Conservation (phyloP, 495 filamentous ascomycete species). For the Jackrogersella minutella region DNA sequence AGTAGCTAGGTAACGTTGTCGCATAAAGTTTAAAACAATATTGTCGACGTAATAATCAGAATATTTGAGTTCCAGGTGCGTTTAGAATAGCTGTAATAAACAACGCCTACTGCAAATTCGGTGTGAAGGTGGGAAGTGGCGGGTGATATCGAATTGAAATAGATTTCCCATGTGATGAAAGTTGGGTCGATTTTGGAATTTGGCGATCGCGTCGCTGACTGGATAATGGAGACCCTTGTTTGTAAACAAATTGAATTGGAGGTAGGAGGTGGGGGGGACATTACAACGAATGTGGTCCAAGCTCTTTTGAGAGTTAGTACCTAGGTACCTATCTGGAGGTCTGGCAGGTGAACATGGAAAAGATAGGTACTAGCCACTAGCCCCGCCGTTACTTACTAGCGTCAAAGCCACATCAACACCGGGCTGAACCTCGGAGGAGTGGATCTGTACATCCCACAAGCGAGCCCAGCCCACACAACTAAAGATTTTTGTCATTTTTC, state of each 20-base stretch:
- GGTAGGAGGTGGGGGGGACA: conserved; percentile 24
- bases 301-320: too few relatives aligned
- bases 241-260: conserved; percentile 44
- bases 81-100: neutral
- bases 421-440: conserved; percentile 24
- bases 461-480: conserved; percentile 47
- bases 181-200: neutral
- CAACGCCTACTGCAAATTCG: conserved; percentile 1
- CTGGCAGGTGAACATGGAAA: too few relatives aligned
- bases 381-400: neutral
- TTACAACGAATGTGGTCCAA: too few relatives aligned
- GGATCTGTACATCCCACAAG: conserved; percentile 29
- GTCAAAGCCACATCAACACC: conserved; percentile 21
- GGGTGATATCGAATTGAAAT: conserved; percentile 5
- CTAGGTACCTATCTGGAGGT: neutral
- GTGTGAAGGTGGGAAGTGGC: neutral
- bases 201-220: conserved; percentile 36
- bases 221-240: conserved; percentile 31
- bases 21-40: neutral
- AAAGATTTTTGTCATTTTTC: conserved; percentile 41
- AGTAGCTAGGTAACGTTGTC: conserved; percentile 11
- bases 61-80: neutral
- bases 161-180: conserved; percentile 2
- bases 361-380: neutral
- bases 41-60: neutral